Percentiles rank a stretch among this genome's conserved stretches.
phyloP scores from a whole-genome alignment of 306 rosid species.

The Prunus salicina region DNA sequence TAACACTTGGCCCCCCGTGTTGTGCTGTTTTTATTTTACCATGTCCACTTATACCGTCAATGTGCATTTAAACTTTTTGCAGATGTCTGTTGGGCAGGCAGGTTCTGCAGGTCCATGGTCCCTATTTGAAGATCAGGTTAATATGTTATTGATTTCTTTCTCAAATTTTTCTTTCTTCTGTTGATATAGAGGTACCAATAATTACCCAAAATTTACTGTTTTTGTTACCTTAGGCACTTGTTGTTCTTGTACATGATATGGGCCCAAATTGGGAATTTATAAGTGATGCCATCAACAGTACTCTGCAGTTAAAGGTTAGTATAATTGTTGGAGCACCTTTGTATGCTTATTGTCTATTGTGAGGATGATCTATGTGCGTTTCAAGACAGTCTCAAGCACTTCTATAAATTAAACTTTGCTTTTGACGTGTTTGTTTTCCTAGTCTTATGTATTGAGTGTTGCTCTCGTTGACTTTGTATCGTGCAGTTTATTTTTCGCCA shows the following conservation, averaged over 20 bases:
- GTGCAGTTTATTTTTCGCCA: conserved; percentile 87
- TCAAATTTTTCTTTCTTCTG: background rate
- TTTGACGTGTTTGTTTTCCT: background rate
- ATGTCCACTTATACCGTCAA: conserved; percentile 9
- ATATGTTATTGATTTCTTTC: conserved; percentile 6
- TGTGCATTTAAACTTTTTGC: conserved; percentile 22
- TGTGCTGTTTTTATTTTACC: background rate
- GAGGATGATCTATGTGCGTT: background rate
- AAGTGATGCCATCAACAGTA: conserved; percentile 87
- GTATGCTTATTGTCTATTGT: background rate
- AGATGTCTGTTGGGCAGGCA: conserved; percentile 73
- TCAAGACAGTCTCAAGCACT: background rate
- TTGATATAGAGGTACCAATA: conserved; percentile 11
- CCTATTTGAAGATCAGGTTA: conserved; percentile 90
- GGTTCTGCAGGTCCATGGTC: conserved; percentile 94
- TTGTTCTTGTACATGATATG: conserved; percentile 98
- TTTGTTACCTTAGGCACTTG: conserved; percentile 63
- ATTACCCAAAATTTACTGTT: conserved; percentile 3
- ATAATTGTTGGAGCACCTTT: background rate
- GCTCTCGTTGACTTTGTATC: conserved; percentile 17
- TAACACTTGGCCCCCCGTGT: conserved; percentile 16
- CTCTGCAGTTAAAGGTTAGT: conserved; percentile 83
- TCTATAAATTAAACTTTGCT: no score
- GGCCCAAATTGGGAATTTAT: conserved; percentile 99
- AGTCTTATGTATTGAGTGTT: conserved; percentile 3